Evolutionary conservation across 2,329 filamentous ascomycete species (phyloP).

Genomic region (Sclerotinia nivalis): DNA sequence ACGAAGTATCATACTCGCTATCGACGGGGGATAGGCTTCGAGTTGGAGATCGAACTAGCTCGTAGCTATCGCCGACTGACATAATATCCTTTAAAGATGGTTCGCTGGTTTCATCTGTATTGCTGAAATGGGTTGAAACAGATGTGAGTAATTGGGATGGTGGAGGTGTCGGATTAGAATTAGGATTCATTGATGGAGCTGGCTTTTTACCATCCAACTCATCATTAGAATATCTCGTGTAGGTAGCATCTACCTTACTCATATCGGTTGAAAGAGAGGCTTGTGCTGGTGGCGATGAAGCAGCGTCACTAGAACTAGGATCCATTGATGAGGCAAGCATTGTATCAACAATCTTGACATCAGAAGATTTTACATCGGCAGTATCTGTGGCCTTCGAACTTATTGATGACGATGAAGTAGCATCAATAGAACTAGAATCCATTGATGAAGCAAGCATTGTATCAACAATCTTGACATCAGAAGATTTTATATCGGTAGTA

Average conservation of each 20-base stretch:
- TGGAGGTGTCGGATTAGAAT: not conserved
- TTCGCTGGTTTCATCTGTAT: not conserved
- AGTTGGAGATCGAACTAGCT: not conserved
- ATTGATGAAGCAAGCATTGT: not conserved
- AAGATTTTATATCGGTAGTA: too few relatives aligned
- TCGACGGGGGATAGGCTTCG: not conserved
- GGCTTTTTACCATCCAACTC: not conserved
- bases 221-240: not conserved
- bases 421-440: not conserved
- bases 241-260: too few relatives aligned
- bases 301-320: not conserved
- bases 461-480: not conserved
- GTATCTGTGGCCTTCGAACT: too few relatives aligned
- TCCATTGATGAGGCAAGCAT: not conserved
- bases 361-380: too few relatives aligned
- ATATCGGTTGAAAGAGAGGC: not conserved
- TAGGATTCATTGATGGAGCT: not conserved
- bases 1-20: not conserved
- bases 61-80: not conserved
- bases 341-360: not conserved
- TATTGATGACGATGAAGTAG: not conserved
- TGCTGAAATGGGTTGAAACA: not conserved
- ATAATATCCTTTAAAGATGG: not conserved
- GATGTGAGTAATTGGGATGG: not conserved
- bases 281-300: not conserved